Percentiles rank a stretch among this genome's conserved stretches.
Evolutionary conservation across 2,329 filamentous ascomycete genomes (phyloP).

Genomic region (Cladophialophora psammophila): DNA sequence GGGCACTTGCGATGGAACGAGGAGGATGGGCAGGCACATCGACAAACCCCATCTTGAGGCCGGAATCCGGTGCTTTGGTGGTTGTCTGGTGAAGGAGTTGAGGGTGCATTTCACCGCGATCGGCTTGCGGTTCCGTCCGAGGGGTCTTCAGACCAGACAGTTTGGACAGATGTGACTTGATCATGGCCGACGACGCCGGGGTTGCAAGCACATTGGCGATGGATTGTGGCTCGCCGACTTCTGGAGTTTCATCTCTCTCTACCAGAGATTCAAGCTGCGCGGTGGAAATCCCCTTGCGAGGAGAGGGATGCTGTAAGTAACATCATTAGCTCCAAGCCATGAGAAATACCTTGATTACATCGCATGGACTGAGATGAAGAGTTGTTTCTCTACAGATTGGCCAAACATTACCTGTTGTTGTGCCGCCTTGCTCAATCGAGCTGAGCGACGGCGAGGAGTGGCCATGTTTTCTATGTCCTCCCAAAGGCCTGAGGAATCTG

Average conservation of each 20-base stretch:
- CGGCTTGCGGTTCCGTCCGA: slow-evolving; percentile 70
- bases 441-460: slow-evolving; percentile 37
- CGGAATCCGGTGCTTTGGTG: slow-evolving; percentile 78
- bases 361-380: background rate
- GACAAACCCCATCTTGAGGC: slow-evolving; percentile 77
- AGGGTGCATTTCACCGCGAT: slow-evolving; percentile 87
- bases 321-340: slow-evolving; percentile 24
- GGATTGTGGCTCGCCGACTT: slow-evolving; percentile 43
- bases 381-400: slow-evolving; percentile 12
- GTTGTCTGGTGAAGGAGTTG: slow-evolving; percentile 78
- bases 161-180: slow-evolving; percentile 45
- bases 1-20: slow-evolving; percentile 37
- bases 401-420: slow-evolving; percentile 34
- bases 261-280: slow-evolving; percentile 53
- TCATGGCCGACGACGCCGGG: slow-evolving; percentile 44
- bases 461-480: slow-evolving; percentile 25
- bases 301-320: slow-evolving; percentile 28
- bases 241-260: slow-evolving; percentile 56
- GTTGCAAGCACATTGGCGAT: slow-evolving; percentile 46
- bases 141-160: slow-evolving; percentile 63
- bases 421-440: slow-evolving; percentile 37
- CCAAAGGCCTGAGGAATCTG: background rate
- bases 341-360: slow-evolving; percentile 3
- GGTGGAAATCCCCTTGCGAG: slow-evolving; percentile 39
- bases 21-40: slow-evolving; percentile 36